These are phyloP conservation scores for Nymphaea colorata DNA, from an alignment of 164 flowering plant species.

Conservation along the genomic window DNA sequence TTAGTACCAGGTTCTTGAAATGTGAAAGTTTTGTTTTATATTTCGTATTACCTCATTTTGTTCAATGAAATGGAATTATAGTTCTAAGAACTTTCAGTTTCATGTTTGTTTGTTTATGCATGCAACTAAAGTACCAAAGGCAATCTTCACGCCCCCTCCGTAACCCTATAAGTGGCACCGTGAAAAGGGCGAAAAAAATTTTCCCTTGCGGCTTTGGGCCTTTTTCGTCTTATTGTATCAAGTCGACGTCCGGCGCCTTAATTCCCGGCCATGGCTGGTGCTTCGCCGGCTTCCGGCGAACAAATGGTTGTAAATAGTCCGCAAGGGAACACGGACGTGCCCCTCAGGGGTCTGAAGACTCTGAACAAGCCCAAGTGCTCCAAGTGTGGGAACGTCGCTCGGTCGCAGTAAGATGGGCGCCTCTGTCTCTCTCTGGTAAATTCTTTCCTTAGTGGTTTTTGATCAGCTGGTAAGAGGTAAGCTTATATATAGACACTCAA, in stretches of 20 bases:
- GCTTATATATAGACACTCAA: too few species aligned
- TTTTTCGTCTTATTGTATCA: neutral
- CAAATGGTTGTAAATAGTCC: neutral
- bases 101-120: too few species aligned
- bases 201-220: neutral
- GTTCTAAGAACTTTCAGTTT: too few species aligned
- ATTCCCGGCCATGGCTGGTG: neutral
- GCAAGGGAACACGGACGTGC: conserved; percentile 8
- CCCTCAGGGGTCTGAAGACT: conserved; percentile 69
- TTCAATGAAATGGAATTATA: too few species aligned
- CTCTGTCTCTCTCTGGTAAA: neutral
- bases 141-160: too few species aligned
- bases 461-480: too few species aligned
- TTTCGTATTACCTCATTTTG: too few species aligned
- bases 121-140: too few species aligned
- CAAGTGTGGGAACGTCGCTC: conserved; percentile 90
- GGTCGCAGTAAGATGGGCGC: conserved; percentile 49
- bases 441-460: neutral
- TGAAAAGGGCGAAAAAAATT: neutral
- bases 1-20: too few species aligned
- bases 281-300: conserved; percentile 9
- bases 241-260: neutral
- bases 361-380: conserved; percentile 92
- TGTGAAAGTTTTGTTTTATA: too few species aligned
- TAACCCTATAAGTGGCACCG: neutral